A percentile compares a stretch with the other conserved stretches of the same genome.
These are phyloP conservation scores for Nannochloropsis granulata DNA, from an alignment of 108 stramenopile genomes.

Conservation along the genomic window DNA sequence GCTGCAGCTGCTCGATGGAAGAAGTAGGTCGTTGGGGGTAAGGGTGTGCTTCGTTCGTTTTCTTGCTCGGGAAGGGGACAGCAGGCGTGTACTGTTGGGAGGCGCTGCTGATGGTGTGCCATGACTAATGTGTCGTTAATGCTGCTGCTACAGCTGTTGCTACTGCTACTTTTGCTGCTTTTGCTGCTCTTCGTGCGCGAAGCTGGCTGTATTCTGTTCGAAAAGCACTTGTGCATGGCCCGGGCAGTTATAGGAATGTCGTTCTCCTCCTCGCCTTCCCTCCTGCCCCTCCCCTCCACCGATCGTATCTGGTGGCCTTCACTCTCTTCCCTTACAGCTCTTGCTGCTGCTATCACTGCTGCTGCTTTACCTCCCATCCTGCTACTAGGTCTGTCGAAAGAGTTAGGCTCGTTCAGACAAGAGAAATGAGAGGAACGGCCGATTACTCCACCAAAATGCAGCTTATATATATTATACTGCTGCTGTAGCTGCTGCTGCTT, in stretches of 20 bases:
- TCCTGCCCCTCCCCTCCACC: background rate
- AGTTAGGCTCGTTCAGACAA: no score
- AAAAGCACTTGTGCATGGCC: background rate
- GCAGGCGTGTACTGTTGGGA: background rate
- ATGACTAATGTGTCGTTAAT: background rate
- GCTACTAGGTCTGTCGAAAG: no score
- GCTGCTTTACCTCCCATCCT: no score
- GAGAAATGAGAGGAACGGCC: no score
- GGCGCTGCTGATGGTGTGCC: background rate
- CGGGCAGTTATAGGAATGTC: background rate
- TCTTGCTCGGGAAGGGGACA: background rate
- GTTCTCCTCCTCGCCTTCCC: background rate
- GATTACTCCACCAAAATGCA: no score
- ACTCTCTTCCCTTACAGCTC: background rate
- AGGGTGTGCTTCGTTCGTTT: background rate
- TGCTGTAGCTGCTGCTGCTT: no score
- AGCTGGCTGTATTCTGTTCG: background rate
- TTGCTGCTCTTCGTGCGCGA: background rate
- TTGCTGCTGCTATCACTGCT: no score
- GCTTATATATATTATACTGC: no score
- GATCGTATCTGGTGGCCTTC: background rate
- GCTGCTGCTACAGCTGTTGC: background rate
- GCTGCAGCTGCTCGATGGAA: no score
- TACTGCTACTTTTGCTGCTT: background rate
- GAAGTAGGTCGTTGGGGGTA: no score